Percentiles rank a stretch among this genome's conserved stretches.
Conservation (phyloP, 1,139 yeast genomes). For the Taiozyma sp. region DNA sequence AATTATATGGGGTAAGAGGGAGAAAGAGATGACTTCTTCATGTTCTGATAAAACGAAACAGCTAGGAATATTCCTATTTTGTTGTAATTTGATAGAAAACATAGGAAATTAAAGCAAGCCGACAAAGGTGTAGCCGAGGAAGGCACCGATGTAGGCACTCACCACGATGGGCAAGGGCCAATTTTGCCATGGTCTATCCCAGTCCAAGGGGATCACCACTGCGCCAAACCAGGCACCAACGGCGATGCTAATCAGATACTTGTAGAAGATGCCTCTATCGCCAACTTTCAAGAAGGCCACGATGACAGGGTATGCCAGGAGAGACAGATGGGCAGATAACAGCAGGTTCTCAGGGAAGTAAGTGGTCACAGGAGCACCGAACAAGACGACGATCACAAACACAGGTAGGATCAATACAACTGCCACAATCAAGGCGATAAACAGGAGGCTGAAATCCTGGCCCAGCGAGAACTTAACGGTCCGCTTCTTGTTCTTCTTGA, state of each 20-base stretch:
- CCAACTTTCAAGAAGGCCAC: constrained; percentile 64
- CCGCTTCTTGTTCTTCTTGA: constrained; percentile 9
- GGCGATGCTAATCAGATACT: constrained; percentile 42
- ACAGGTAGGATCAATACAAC: background rate
- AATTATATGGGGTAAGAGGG: too few relatives aligned
- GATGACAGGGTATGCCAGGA: constrained; percentile 47
- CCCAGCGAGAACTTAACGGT: constrained; percentile 6
- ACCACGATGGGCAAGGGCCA: constrained; percentile 92
- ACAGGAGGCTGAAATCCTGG: constrained; percentile 12
- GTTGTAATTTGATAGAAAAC: background rate
- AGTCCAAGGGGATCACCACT: constrained; percentile 88
- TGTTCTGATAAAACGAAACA: background rate
- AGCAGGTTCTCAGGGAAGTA: constrained; percentile 55
- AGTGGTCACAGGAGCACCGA: constrained; percentile 81
- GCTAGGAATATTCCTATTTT: background rate
- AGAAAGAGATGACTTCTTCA: background rate
- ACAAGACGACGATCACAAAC: constrained; percentile 35
- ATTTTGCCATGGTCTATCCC: constrained; percentile 97
- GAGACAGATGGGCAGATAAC: constrained; percentile 61
- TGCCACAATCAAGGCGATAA: constrained; percentile 7
- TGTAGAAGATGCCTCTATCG: constrained; percentile 47
- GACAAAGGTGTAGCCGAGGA: constrained; percentile 42
- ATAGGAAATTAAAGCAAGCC: background rate
- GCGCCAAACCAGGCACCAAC: constrained; percentile 93
- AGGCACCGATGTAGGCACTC: constrained; percentile 76